Base-by-base conservation (phyloP, 257 asterid species). In the Cynanchum wilfordii region DNA sequence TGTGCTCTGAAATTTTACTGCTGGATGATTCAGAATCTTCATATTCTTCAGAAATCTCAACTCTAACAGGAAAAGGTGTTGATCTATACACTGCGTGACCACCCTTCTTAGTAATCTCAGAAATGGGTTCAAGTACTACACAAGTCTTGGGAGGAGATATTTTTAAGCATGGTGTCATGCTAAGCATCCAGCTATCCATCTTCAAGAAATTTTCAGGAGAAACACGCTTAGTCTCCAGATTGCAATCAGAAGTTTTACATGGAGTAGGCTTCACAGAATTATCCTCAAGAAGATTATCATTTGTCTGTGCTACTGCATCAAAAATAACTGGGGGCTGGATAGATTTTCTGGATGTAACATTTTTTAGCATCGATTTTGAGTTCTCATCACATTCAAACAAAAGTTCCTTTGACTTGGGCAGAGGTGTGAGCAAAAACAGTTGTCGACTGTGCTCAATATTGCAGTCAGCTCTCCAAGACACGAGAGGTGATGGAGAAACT, bases 401-500 rank as follows among this genome's bases (percentile, higher is more conserved):
- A 73, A 79, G 74, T 13, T 78, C 80, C 80, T 82, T 89, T 22
- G 73, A 82, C 62, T 80, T 83, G 56, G 90, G 97, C 78, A 92
- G 71, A 73, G 99, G 99, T 52, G 99, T 95, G 78, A 95, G 95
- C 59, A 89, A 84, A 85, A 94, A 94, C 71, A 91, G 84, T 77
- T 94, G 97, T 73, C 95, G 85, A 69, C 90, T 89, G 69, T 84
- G 75, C 71, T 84, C 93, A 10, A 86, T 77, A 60, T 84, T 80
- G 86, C 89, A 82, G 80, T 86, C 93, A 42, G 89, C 93, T 59
- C 91, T 80, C 99, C 99, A 90, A 12, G 98, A 90, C 42, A 95
- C 99, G 6, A 95, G 90, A 51, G 99, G 99, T 22, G 98, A 95
- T 68, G 99, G 95, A 51, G 96, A 95, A 80, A 95, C 79, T 10